These are phyloP conservation scores for Plasmopara viticola DNA, from an alignment of 352 stramenopile species.

Conservation along the genomic window DNA sequence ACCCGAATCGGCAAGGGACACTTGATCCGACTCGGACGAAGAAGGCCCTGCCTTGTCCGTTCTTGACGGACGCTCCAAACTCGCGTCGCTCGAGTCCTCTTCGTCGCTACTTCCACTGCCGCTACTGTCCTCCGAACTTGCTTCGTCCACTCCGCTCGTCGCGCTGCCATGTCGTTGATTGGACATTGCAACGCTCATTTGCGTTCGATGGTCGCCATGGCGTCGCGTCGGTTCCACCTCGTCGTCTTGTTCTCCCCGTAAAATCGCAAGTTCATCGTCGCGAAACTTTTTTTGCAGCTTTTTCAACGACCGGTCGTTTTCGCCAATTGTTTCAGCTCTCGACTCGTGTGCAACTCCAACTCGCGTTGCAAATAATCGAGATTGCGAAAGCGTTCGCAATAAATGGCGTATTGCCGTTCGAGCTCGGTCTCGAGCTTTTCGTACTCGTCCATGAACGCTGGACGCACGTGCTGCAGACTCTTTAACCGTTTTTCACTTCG, in stretches of 20 bases:
- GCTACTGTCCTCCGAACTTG: slow-evolving; percentile 33
- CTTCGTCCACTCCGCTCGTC: slow-evolving; percentile 26
- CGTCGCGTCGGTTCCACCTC: slow-evolving; percentile 49
- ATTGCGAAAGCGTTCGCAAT: slow-evolving; percentile 93
- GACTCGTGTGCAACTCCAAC: slow-evolving; percentile 83
- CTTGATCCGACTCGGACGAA: slow-evolving; percentile 66
- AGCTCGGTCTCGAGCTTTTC: slow-evolving; percentile 96
- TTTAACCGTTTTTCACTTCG: slow-evolving; percentile 93
- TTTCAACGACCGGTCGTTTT: slow-evolving; percentile 87
- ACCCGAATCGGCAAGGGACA: slow-evolving; percentile 75
- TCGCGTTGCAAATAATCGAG: slow-evolving; percentile 95
- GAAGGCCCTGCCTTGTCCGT: slow-evolving; percentile 4
- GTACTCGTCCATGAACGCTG: slow-evolving; percentile 97
- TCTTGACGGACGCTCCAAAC: slow-evolving; percentile 10
- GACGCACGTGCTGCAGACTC: slow-evolving; percentile 87
- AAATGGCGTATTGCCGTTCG: slow-evolving; percentile 92
- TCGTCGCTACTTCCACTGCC: slow-evolving; percentile 32
- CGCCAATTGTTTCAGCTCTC: slow-evolving; percentile 82
- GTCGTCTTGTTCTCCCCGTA: slow-evolving; percentile 85
- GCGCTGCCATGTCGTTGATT: slow-evolving; percentile 44
- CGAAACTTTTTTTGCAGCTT: slow-evolving; percentile 91
- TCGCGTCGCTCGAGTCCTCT: slow-evolving; percentile 53
- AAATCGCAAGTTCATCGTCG: slow-evolving; percentile 86
- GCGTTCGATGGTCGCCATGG: slow-evolving; percentile 27
- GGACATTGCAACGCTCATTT: slow-evolving; percentile 20